phyloP scores from a whole-genome alignment of 129 eudicot species.

The Chrysanthemum lavandulifolium region DNA sequence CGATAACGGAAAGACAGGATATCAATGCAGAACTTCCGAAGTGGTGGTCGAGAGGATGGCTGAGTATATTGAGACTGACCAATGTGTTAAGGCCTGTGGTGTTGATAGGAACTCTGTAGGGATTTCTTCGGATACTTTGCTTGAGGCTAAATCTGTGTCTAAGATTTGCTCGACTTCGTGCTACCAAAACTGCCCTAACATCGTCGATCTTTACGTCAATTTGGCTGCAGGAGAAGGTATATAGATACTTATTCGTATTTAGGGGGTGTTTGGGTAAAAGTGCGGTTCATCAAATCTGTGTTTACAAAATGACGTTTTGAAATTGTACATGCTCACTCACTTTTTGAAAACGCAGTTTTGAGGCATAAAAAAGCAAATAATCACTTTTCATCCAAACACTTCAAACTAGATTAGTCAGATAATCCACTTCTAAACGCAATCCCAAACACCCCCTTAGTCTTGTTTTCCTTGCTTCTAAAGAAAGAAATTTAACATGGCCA shows the following conservation, averaged over 20 bases:
- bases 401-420: too few species aligned
- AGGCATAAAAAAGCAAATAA: too few species aligned
- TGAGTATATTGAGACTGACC: conserved; percentile 66
- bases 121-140: conserved; percentile 71
- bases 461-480: background rate
- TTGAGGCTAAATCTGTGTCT: conserved; percentile 50
- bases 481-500: background rate
- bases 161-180: conserved; percentile 74
- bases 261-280: too few species aligned
- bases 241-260: too few species aligned
- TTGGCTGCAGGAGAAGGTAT: conserved; percentile 90
- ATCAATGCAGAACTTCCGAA: conserved; percentile 67
- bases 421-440: too few species aligned
- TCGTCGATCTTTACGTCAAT: conserved; percentile 75
- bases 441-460: too few species aligned
- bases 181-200: conserved; percentile 77
- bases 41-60: conserved; percentile 69
- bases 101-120: conserved; percentile 58
- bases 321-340: too few species aligned
- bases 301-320: too few species aligned
- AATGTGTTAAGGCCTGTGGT: conserved; percentile 72
- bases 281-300: too few species aligned
- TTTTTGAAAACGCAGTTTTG: too few species aligned
- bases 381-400: too few species aligned
- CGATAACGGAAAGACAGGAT: conserved; percentile 35